Percentiles rank a stretch among this genome's conserved stretches.
phyloP scores from a whole-genome alignment of 768 basidiomycete species.

The Suillus weaverae region DNA sequence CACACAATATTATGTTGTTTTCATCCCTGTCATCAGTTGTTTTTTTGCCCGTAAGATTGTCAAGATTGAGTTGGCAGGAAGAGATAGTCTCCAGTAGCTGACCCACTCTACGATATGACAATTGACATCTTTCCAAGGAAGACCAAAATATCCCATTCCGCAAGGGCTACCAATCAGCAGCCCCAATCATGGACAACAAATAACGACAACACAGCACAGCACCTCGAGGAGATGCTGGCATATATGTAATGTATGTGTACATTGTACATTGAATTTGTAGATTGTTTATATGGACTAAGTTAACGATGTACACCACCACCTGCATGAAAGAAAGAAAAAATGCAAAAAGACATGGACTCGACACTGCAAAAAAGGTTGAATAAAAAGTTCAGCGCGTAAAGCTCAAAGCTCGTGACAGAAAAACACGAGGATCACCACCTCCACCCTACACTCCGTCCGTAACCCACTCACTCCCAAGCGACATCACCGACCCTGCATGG shows the following conservation, averaged over 20 bases:
- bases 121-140: no score
- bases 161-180: not conserved
- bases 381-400: not conserved
- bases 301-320: not conserved
- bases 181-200: not conserved
- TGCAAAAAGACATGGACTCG: not conserved
- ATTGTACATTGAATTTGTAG: not conserved
- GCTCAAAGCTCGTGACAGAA: not conserved
- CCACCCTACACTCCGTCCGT: not conserved
- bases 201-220: not conserved
- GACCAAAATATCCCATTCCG: not conserved
- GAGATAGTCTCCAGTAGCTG: no score
- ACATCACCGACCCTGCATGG: slow-evolving; percentile 46
- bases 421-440: not conserved
- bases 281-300: not conserved
- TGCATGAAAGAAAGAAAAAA: not conserved
- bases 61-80: not conserved
- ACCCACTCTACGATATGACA: no score
- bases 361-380: not conserved
- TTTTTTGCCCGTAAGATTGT: not conserved
- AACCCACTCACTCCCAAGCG: slow-evolving; percentile 39
- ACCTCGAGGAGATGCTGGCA: not conserved
- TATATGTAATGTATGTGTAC: not conserved
- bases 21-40: not conserved
- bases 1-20: not conserved